Percentiles rank a stretch among this genome's conserved stretches.
Conservation (phyloP, 306 rosid species). For the Citrullus colocynthis region DNA sequence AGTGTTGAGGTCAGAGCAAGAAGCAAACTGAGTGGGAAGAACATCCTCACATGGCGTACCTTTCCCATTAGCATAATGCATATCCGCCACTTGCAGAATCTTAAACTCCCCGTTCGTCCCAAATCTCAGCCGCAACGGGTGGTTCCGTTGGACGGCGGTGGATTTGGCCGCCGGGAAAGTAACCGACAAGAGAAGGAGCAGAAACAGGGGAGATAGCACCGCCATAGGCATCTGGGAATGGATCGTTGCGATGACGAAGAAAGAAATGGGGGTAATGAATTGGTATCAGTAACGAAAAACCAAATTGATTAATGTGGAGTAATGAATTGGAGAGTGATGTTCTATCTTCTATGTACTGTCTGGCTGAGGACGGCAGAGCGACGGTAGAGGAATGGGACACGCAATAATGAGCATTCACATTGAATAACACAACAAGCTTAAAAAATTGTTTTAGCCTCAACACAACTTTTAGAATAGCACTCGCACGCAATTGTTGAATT, state of each 20-base stretch:
- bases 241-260: background rate
- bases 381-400: background rate
- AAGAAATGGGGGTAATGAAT: background rate
- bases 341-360: background rate
- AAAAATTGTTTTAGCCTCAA: too few relatives aligned
- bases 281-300: background rate
- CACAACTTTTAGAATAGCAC: too few relatives aligned
- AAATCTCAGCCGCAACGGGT: conserved; percentile 35
- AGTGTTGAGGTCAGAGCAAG: conserved; percentile 86
- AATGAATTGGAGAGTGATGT: background rate
- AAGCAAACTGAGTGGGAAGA: conserved; percentile 32
- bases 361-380: background rate
- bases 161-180: background rate
- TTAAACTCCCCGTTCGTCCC: conserved; percentile 55
- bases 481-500: too few relatives aligned
- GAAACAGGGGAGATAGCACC: background rate
- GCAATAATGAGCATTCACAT: background rate
- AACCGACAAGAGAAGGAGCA: background rate
- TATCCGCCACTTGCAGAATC: conserved; percentile 91
- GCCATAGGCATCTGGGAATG: background rate
- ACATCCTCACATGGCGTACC: conserved; percentile 55
- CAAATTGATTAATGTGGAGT: background rate
- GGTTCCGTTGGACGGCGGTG: conserved; percentile 8
- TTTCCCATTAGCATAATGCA: conserved; percentile 77
- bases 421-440: too few relatives aligned